Percentiles rank a stretch among this genome's conserved stretches.
phyloP scores from a whole-genome alignment of 2,329 filamentous ascomycete species.

The Xylaria sp. region DNA sequence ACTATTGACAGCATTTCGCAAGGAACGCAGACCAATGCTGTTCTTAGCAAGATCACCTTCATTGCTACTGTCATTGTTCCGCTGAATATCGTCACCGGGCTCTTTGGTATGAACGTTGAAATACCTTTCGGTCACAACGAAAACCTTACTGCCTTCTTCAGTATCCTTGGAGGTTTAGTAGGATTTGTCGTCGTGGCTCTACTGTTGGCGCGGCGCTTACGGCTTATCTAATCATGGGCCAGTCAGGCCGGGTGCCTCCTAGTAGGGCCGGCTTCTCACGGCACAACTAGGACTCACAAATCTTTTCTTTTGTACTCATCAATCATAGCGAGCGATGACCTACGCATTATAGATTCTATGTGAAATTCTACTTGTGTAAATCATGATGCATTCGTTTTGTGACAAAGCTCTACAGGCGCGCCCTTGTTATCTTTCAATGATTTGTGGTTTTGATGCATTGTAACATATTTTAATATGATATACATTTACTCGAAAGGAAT shows the following conservation, averaged over 20 bases:
- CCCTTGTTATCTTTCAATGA: neutral
- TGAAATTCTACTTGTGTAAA: neutral
- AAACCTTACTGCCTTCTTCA: slow-evolving; percentile 62
- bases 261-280: neutral
- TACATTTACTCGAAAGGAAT: neutral
- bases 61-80: slow-evolving; percentile 95
- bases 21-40: slow-evolving; percentile 85
- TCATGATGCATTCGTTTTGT: neutral
- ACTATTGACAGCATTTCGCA: slow-evolving; percentile 89
- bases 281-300: neutral
- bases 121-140: slow-evolving; percentile 65
- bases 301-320: slow-evolving; percentile 5
- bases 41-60: slow-evolving; percentile 93
- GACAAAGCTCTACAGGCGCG: neutral
- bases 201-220: slow-evolving; percentile 50
- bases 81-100: slow-evolving; percentile 86
- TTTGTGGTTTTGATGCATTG: too few relatives aligned
- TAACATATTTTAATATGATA: neutral
- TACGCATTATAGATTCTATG: neutral
- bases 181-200: slow-evolving; percentile 58
- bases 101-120: slow-evolving; percentile 86
- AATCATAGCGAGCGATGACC: slow-evolving; percentile 8
- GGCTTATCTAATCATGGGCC: slow-evolving; percentile 49
- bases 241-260: neutral
- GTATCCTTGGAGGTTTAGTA: slow-evolving; percentile 62